Conservation (phyloP, 2,329 filamentous ascomycete genomes). For the Venturiaceae sp. region DNA sequence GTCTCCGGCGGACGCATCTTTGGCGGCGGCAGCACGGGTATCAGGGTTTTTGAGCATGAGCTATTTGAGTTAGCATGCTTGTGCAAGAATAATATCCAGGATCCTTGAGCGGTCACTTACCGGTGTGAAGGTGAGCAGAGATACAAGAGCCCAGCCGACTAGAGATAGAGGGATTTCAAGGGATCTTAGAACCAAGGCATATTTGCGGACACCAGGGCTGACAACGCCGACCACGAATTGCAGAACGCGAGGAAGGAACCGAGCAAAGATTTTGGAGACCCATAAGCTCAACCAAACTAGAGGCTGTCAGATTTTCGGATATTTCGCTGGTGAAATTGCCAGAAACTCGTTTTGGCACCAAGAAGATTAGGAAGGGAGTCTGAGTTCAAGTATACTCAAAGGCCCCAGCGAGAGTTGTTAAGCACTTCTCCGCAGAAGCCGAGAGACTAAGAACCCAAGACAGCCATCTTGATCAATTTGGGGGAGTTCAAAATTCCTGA, state of each 20-base stretch:
- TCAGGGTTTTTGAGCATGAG: conserved; percentile 25
- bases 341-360: too few relatives aligned
- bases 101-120: conserved; percentile 21
- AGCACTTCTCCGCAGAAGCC: too few relatives aligned
- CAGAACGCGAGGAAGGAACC: conserved; percentile 49
- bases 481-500: too few relatives aligned
- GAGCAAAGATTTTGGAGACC: conserved; percentile 50
- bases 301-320: too few relatives aligned
- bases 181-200: conserved; percentile 46
- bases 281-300: conserved; percentile 52
- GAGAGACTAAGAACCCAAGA: too few relatives aligned
- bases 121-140: conserved; percentile 49
- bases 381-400: too few relatives aligned
- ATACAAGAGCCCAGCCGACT: conserved; percentile 50
- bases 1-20: conserved; percentile 11
- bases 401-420: too few relatives aligned
- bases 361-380: too few relatives aligned
- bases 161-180: conserved; percentile 52
- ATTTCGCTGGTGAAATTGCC: too few relatives aligned
- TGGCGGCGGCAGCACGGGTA: conserved; percentile 14
- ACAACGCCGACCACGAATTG: conserved; percentile 53
- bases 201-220: conserved; percentile 55
- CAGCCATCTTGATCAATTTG: too few relatives aligned
- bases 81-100: background rate
- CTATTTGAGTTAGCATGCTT: background rate